Evolutionary conservation across 345 rosid genomes (phyloP).

Genomic region (Trapa incisa): DNA sequence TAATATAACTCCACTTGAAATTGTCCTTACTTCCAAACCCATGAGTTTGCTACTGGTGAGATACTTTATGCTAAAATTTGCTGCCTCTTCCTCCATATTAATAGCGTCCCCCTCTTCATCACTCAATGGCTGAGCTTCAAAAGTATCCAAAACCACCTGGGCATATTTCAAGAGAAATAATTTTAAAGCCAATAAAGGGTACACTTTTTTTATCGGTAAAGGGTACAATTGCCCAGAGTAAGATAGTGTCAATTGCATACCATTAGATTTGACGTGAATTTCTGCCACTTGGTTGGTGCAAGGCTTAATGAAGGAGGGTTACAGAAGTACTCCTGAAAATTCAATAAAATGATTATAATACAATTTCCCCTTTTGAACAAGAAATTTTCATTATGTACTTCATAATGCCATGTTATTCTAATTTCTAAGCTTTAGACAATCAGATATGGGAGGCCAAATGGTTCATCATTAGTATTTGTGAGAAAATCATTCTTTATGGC

Average conservation of each 20-base stretch:
- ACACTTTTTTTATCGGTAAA: background rate
- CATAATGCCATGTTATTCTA: background rate
- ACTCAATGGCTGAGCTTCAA: slow-evolving; percentile 92
- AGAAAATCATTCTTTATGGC: background rate
- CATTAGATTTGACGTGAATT: slow-evolving; percentile 65
- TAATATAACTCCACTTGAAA: slow-evolving; percentile 7
- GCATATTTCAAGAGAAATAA: slow-evolving; percentile 17
- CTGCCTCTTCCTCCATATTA: slow-evolving; percentile 87
- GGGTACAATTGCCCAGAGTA: background rate
- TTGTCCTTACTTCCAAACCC: slow-evolving; percentile 76
- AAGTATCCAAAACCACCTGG: slow-evolving; percentile 81
- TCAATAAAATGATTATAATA: slow-evolving; percentile 11
- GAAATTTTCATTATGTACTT: background rate
- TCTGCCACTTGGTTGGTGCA: slow-evolving; percentile 85
- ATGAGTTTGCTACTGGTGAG: slow-evolving; percentile 93
- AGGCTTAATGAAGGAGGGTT: slow-evolving; percentile 66
- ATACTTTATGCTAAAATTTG: slow-evolving; percentile 84
- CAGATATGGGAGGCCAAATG: background rate
- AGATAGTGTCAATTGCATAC: slow-evolving; percentile 21
- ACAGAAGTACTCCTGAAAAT: slow-evolving; percentile 76
- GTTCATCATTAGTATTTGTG: background rate
- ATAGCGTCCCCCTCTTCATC: slow-evolving; percentile 95
- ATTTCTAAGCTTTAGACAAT: background rate
- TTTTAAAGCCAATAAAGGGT: slow-evolving; percentile 1
- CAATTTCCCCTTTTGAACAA: background rate